Percentiles rank a stretch among this genome's conserved stretches.
These are phyloP conservation scores for Tylopilus plumbeoviolaceoides DNA, from an alignment of 768 basidiomycete species.

Conservation along the genomic window DNA sequence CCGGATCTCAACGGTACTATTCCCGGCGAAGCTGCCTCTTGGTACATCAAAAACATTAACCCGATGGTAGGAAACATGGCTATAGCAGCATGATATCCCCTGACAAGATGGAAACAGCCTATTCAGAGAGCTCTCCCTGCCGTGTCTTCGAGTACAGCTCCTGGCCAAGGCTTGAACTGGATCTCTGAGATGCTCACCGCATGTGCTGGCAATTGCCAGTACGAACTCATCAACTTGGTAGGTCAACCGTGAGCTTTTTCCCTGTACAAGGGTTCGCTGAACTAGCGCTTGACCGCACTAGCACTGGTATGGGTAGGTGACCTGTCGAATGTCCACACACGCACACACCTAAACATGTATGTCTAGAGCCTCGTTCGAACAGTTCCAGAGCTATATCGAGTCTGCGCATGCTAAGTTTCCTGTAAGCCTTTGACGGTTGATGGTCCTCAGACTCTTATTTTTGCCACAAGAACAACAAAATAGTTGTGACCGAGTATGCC, in stretches of 20 bases:
- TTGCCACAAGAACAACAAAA: constrained; percentile 12
- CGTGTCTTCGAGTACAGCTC: constrained; percentile 29
- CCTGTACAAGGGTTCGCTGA: background rate
- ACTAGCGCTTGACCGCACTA: background rate
- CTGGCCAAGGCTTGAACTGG: constrained; percentile 36
- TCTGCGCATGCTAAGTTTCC: constrained; percentile 28
- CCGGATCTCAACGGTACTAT: constrained; percentile 31
- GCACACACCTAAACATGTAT: background rate
- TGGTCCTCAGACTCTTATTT: constrained; percentile 3
- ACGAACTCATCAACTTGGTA: constrained; percentile 35
- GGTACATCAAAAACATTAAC: constrained; percentile 36
- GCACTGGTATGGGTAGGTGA: constrained; percentile 30
- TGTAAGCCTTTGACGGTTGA: constrained; percentile 6
- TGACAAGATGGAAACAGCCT: constrained; percentile 15
- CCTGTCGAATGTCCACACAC: background rate
- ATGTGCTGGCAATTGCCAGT: constrained; percentile 34
- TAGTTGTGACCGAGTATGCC: constrained; percentile 34
- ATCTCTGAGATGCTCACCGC: constrained; percentile 32
- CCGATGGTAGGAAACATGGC: constrained; percentile 27
- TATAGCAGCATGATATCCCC: background rate
- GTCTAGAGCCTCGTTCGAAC: constrained; percentile 21
- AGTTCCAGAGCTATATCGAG: constrained; percentile 29
- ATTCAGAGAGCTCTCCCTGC: constrained; percentile 39
- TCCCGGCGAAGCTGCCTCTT: constrained; percentile 30
- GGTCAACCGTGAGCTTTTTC: background rate